Base-by-base conservation (phyloP, 177 flowering plant genomes). In the Telopea speciosissima region DNA sequence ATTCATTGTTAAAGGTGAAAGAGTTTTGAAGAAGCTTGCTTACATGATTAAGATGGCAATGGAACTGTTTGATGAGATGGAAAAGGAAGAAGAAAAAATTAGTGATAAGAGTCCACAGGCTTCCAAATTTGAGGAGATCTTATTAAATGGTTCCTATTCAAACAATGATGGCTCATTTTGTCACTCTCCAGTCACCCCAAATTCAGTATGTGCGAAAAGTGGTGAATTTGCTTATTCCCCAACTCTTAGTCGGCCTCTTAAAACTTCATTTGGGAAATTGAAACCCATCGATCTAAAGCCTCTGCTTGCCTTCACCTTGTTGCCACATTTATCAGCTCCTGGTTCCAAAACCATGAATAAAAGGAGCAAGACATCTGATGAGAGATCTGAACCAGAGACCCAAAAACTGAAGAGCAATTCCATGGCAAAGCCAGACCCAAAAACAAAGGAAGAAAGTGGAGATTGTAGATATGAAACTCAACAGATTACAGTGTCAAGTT, bases 211-310 rank as follows among this genome's bases (percentile, higher is more conserved):
- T 68, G 83, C 89, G 49, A 77, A 73, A 17, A 75, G 65, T 44
- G 73, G 70, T 45, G 72, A 67, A 26, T 31, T 61, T 19, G 59
- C 85, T 28, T 79, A 77, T 62, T 70, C 85, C 13, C 80, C 84
- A 26, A 81, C 92, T 60, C 79, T 77, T 59, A 85, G 85, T 23
- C 63, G 70, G 79, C 78, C 87, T 73, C 83, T 89, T 8, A 84
- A 91, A 76, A 81, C 84, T 71, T 86, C 92, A 17, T 74, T 90
- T 36, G 88, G 82, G 45, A 93, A 86, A 71, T 71, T 90, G 74
- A 89, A 82, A 62, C 87, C 94, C 21, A 78, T 85, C 63, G 92
- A 91, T 74, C 73, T 86, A 13, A 86, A 88, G 77, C 85, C 83
- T 26, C 31, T 28, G 31, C 88, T 90, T 3, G 77, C 90, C 2